Conservation (phyloP, 805 yeast species). For the Starmerella floris region DNA sequence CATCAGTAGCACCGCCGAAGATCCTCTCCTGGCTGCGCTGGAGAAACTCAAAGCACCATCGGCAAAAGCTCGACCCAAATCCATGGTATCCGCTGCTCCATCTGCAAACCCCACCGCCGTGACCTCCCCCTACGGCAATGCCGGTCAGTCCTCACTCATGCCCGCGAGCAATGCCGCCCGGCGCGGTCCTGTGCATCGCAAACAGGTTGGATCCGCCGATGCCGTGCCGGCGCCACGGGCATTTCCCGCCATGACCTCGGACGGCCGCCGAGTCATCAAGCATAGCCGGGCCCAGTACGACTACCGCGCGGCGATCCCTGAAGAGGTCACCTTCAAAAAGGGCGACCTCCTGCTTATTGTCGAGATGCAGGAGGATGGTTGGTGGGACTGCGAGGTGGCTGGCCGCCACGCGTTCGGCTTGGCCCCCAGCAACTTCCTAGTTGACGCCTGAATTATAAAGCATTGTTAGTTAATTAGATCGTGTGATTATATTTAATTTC, state of each 20-base stretch:
- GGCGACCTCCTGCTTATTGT: conserved; percentile 43
- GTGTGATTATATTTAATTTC: too few species aligned
- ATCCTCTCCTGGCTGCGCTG: conserved; percentile 44
- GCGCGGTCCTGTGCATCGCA: conserved; percentile 5
- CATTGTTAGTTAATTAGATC: too few species aligned
- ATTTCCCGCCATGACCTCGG: conserved; percentile 38
- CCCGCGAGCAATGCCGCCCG: background rate
- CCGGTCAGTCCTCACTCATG: background rate
- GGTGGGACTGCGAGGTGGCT: conserved; percentile 59
- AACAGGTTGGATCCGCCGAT: conserved; percentile 9
- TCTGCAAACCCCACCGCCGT: background rate
- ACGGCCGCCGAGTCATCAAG: conserved; percentile 41
- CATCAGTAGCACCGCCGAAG: conserved; percentile 19
- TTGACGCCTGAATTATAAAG: background rate
- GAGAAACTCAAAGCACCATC: conserved; percentile 32
- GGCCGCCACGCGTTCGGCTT: conserved; percentile 34
- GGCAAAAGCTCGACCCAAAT: conserved; percentile 1
- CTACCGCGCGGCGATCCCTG: conserved; percentile 47
- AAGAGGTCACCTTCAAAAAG: conserved; percentile 46
- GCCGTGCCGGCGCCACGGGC: conserved; percentile 6
- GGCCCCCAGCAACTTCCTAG: conserved; percentile 48
- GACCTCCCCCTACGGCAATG: background rate
- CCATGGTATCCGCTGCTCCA: background rate
- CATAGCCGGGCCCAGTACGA: conserved; percentile 45
- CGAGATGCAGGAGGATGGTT: conserved; percentile 52